Evolutionary conservation across 2,329 filamentous ascomycete genomes (phyloP), one percentile per base, ranked within the genome.

Genomic region (Calonectria hawksworthii): DNA sequence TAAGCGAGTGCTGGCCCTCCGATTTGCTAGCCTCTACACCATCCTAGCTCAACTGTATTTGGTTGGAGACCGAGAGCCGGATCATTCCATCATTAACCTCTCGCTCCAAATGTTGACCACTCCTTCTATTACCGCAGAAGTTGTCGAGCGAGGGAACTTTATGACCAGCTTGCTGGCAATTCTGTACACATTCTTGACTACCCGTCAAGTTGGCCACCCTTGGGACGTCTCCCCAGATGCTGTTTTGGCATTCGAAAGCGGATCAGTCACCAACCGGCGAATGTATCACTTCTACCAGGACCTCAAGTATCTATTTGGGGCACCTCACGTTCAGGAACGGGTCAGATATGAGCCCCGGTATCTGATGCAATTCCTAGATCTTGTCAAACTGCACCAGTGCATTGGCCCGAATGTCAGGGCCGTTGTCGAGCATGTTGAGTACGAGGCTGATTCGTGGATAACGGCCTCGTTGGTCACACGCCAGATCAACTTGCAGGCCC

Each of bases 221-320:
- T 94, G 95, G 87, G 94, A 98, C 78, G 94, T 99, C 52, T 94
- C 95, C 72, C 94, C 95, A 0, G 94, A 93, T 79, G 96, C 96
- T 2, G 96, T 96, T 1, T 89, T 99, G 63, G 95, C 96, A 0
- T 98, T 99, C 81, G 97, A 99, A 83, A 94, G 95, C 41, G 97
- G 97, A 1, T 97, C 96, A 1, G 95, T 99, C 21, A 98, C 96
- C 0, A 99, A 99, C 83, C 90, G 97, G 63, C 92, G 97, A 41
- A 96, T 99, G 90, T 98, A 98, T 82, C 97, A 99, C 84, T 99
- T 99, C 87, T 99, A 99, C 86, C 91, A 96, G 74, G 97, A 99
- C 83, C 89, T 99, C 78, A 95, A 96, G 80, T 98, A 97, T 85
- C 91, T 99, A 0, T 95, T 99, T 76, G 92, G 94, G 52, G 98